These are phyloP conservation scores for Miamiensis avidus DNA, from an alignment of 169 alveolate species.

Conservation along the genomic window DNA sequence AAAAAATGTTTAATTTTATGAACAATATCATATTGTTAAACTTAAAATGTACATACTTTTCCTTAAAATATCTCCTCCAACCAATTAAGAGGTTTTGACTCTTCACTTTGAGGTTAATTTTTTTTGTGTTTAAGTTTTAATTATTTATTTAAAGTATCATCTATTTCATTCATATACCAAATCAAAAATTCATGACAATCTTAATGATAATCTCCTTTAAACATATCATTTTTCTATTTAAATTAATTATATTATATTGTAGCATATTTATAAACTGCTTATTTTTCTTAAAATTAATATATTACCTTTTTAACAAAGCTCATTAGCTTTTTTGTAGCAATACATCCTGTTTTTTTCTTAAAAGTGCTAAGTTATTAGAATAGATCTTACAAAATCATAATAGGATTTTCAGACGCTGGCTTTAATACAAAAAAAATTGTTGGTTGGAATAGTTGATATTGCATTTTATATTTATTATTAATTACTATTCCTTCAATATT, in stretches of 20 bases:
- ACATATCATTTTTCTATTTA: slow-evolving; percentile 57
- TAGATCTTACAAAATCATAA: background rate
- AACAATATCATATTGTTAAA: background rate
- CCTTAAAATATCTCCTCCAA: background rate
- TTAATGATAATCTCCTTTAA: slow-evolving; percentile 72
- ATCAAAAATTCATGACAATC: slow-evolving; percentile 79
- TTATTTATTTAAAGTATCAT: slow-evolving; percentile 51
- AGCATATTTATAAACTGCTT: slow-evolving; percentile 32
- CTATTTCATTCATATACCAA: slow-evolving; percentile 60
- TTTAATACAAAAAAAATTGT: background rate
- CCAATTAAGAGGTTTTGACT: background rate
- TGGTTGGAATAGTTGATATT: background rate
- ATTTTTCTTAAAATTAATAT: too few relatives aligned
- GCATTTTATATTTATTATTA: slow-evolving; percentile 9
- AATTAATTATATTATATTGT: slow-evolving; percentile 53
- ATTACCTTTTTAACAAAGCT: slow-evolving; percentile 43
- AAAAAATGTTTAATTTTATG: too few relatives aligned
- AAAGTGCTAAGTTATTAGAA: background rate
- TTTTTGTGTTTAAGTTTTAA: slow-evolving; percentile 30
- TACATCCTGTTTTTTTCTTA: background rate
- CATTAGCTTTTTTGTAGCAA: slow-evolving; percentile 17
- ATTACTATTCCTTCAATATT: slow-evolving; percentile 27
- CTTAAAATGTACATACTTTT: slow-evolving; percentile 9
- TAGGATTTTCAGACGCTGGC: background rate
- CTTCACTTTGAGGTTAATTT: background rate